Base-by-base conservation (phyloP, 495 filamentous ascomycete genomes). In the Choiromyces venosus region DNA sequence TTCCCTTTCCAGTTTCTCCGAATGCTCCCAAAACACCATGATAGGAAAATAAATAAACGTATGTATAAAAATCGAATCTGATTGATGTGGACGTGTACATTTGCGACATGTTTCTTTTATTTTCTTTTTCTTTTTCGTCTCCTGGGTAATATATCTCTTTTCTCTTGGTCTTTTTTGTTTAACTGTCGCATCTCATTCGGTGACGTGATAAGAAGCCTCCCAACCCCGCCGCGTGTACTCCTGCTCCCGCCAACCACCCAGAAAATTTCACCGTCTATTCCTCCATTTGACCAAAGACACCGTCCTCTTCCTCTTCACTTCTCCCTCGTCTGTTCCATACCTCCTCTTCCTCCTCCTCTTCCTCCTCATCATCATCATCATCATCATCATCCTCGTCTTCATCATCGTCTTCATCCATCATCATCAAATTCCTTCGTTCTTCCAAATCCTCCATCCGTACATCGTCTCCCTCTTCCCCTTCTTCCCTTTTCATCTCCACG, bases 211-310 rank as follows among this genome's bases (percentile, higher is more conserved):
- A 61, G 52, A 71, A 73, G 66, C 74, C 74, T 19, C 46, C 33
- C 65, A 67, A 71, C 73, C 75, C 74, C 70, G 71, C 72, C 64
- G 67, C 71, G 36, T 67, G 37, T 36, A 9, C 42, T 66, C 44
- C 66, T 52, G 52, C 39, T 40, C 46, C 76, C 67, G 44, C 65
- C 65, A 71, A 39, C 67, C 66, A 68, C 71, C 69, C 61, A 68
- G 72, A 72, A 80, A 72, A 68, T 61, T 61, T 75, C 75, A 74
- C 66, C 52, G 66, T 84, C 52, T 87, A 97, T 83, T 95, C 93
- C 81, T 99, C 95, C 94, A 97, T 97, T 73, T 88, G 88, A 35
- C 95, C 95, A 85, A 99, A 99, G 68, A 99, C 87, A 73, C 93
- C 94, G 74, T 97, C 95, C 69, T 97, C 94, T 67, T 97, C 94